Evolutionary conservation across 495 filamentous ascomycete genomes (phyloP).

Genomic region (Aspergillus bridgeri): DNA sequence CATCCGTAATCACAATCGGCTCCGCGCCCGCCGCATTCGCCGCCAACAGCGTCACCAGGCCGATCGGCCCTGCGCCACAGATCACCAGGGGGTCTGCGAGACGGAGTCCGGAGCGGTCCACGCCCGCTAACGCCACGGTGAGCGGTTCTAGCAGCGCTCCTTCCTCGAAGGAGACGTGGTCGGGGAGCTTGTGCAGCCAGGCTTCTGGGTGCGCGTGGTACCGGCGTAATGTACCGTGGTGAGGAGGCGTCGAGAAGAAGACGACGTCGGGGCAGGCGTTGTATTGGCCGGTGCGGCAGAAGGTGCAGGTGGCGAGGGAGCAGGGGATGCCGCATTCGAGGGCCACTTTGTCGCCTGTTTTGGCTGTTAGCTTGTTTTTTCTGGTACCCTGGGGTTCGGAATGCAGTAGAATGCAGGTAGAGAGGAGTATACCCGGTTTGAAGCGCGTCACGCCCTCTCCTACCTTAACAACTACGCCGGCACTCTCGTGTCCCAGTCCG

Average conservation of each 20-base stretch:
- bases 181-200: constrained; percentile 51
- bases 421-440: constrained; percentile 16
- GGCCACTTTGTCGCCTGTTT: constrained; percentile 62
- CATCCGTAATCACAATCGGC: constrained; percentile 57
- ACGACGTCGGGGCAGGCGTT: constrained; percentile 67
- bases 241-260: constrained; percentile 57
- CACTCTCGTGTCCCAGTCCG: constrained; percentile 66
- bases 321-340: constrained; percentile 70
- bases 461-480: constrained; percentile 59
- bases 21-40: constrained; percentile 54
- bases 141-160: constrained; percentile 70
- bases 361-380: too few species aligned
- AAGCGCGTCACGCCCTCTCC: constrained; percentile 34
- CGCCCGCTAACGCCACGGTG: constrained; percentile 65
- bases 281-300: constrained; percentile 60
- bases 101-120: constrained; percentile 47
- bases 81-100: constrained; percentile 52
- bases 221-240: constrained; percentile 48
- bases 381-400: not conserved
- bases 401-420: not conserved
- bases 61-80: constrained; percentile 69
- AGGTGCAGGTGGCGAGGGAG: constrained; percentile 44
- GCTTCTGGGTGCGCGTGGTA: constrained; percentile 58
- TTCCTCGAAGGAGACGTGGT: constrained; percentile 52
- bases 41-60: constrained; percentile 54